phyloP scores from a whole-genome alignment of 176 grass and related monocot species.

The Leersia perrieri region DNA sequence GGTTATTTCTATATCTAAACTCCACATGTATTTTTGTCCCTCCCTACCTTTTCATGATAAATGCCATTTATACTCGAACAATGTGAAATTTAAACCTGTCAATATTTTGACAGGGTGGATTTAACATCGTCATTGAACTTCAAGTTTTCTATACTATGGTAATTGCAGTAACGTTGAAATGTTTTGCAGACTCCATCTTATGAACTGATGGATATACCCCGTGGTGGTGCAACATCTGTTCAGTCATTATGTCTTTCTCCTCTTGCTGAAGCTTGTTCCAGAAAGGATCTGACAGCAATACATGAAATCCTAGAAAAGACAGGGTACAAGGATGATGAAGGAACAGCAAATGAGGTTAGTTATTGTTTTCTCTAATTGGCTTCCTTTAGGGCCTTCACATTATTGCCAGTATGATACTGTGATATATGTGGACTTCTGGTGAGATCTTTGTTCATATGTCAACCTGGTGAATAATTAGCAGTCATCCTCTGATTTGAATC shows the following conservation, averaged over 20 bases:
- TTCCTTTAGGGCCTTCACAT: not conserved
- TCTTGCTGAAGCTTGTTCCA: constrained; percentile 95
- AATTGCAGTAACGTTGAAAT: constrained; percentile 22
- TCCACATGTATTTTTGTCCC: not conserved
- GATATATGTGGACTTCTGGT: not conserved
- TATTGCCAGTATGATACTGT: not conserved
- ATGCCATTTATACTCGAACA: not conserved
- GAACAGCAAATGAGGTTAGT: constrained; percentile 92
- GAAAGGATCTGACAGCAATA: constrained; percentile 96
- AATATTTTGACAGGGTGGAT: not conserved
- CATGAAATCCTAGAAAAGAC: constrained; percentile 92
- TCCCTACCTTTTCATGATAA: not conserved
- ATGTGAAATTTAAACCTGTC: not conserved
- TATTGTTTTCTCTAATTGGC: not conserved
- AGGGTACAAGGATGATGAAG: constrained; percentile 95
- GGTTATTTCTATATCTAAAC: not conserved
- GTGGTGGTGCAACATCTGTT: constrained; percentile 57
- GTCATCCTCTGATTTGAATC: not conserved
- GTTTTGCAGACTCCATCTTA: constrained; percentile 75
- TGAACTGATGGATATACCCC: constrained; percentile 81
- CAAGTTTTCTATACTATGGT: constrained; percentile 8
- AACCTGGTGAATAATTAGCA: not conserved
- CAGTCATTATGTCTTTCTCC: constrained; percentile 76
- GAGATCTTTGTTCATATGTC: not conserved
- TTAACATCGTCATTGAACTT: not conserved